Conservation (phyloP, 202 grass and related monocot species). For the Panicum hallii region DNA sequence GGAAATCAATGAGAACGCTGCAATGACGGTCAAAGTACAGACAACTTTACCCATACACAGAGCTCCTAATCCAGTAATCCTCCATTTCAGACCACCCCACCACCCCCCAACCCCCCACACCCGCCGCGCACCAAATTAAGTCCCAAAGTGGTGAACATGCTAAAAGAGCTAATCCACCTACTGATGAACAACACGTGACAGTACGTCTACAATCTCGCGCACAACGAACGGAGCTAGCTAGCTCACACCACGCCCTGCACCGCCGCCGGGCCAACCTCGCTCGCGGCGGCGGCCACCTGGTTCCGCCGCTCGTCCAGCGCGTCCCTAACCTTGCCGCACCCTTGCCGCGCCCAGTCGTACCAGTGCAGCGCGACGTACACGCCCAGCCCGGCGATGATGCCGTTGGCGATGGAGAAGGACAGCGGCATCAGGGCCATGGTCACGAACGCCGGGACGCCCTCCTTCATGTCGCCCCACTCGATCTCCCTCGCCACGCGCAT, state of each 20-base stretch:
- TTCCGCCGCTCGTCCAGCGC: constrained; percentile 50
- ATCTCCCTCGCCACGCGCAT: constrained; percentile 78
- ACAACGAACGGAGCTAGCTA: background rate
- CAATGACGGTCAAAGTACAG: constrained; percentile 52
- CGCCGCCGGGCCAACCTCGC: background rate
- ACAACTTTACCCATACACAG: background rate
- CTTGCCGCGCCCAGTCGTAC: constrained; percentile 49
- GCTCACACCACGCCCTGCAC: constrained; percentile 27
- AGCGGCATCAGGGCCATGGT: constrained; percentile 86
- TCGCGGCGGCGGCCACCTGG: constrained; percentile 41
- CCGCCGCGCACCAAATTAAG: too few relatives aligned
- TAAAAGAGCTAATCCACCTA: too few relatives aligned
- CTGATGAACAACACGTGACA: too few relatives aligned
- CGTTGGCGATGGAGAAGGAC: constrained; percentile 82
- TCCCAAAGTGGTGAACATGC: too few relatives aligned
- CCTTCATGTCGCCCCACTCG: constrained; percentile 79
- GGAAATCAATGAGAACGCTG: constrained; percentile 33
- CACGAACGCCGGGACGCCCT: constrained; percentile 71
- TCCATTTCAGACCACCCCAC: too few relatives aligned
- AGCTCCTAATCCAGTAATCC: too few relatives aligned
- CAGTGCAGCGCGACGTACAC: constrained; percentile 64
- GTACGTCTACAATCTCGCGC: background rate
- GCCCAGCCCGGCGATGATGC: constrained; percentile 69
- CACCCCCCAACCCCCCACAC: too few relatives aligned
- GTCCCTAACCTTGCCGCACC: constrained; percentile 1